Base-by-base conservation (phyloP, 2,329 filamentous ascomycete species). In the Annulohypoxylon truncatum region DNA sequence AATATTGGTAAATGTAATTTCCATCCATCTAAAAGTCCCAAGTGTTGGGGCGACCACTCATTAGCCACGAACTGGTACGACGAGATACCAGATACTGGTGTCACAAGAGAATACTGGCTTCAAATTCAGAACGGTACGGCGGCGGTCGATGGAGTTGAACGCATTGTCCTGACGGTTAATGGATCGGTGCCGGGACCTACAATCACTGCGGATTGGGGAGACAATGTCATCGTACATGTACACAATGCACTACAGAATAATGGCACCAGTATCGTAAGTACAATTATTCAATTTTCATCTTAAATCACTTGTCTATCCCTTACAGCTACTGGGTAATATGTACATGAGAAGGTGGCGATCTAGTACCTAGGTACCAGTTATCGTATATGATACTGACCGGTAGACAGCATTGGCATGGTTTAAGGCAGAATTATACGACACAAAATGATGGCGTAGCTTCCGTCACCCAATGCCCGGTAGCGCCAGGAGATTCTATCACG, bases 141-240 rank as follows among this genome's bases (percentile, higher is more conserved):
- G 24, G 71, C 79, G 3, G 82, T 83, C 0, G 85, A 87, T 74
- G 84, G 85, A 3, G 74, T 82, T 12, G 71, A 75, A 4, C 76
- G 81, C 1, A 58, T 73, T 0, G 77, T 75, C 24, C 78, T 81
- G 72, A 80, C 87, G 10, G 73, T 89, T 72, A 90, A 90, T 68
- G 84, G 84, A 4, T 79, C 82, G 48, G 84, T 88, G 64, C 89
- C 89, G 0, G 89, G 89, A 0, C 89, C 89, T 0, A 82, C 82
- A 0, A 82, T 90, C 38, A 33, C 81, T 35, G 86, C 83, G 7
- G 79, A 85, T 67, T 87, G 83, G 82, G 82, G 72, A 61, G 70
- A 74, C 24, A 72, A 61, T n/a, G 29, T 71, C 40, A 74, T 78
- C 15, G 74, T 88, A n/a, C 84, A 84, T 60, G 82, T 90, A 7